Base-by-base conservation (phyloP, 441 rosid species). In the Euphorbia celastroides region DNA sequence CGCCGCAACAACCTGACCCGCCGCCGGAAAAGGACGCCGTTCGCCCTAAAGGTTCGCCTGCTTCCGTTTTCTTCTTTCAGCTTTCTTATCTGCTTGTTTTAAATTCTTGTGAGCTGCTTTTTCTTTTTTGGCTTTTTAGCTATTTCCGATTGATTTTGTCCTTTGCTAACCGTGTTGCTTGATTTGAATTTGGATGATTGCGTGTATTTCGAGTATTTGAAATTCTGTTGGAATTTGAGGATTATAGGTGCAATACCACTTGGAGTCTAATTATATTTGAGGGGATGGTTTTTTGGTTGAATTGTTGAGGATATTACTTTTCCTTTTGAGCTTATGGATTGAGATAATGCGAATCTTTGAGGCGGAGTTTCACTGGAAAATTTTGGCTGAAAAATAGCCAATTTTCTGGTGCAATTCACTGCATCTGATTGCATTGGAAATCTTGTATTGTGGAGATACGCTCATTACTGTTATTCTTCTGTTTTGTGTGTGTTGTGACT, bases 1-100 rank as follows among this genome's bases (percentile, higher is more conserved):
- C 82, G 32, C 82, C 84, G 10, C 75, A 81, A 4, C 74, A 73
- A 31, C 72, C 84, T 51, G 87, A 82, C 28, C 88, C 82, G 1
- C 82, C 83, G 62, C 86, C 83, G 2, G 74, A 71, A 48, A 77
- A 64, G 16, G 77, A 78, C 64, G 62, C 78, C 3, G 46, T 42
- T 76, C 74, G 31, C 19, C 68, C 67, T 56, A 46, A 44, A 73
- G 93, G 93, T 88, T 34, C 14, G 26, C 5, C 26, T 16, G 17
- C 5, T 7, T 48, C 16, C 19, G 30, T 8, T 20, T 3, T n/a
- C n/a, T 25, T 1, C 38, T 20, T 7, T 42, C 14, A 41, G 0
- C 19, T 13, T 11, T 1, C 11, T 25, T 13, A 2, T 59, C 19
- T 2, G 10, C 27, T 26, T 17, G 26, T 28, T 48, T 46, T 9